Evolutionary conservation across 129 eudicot species (phyloP), one percentile per base, ranked within the genome.

Genomic region (Solidago caesia): DNA sequence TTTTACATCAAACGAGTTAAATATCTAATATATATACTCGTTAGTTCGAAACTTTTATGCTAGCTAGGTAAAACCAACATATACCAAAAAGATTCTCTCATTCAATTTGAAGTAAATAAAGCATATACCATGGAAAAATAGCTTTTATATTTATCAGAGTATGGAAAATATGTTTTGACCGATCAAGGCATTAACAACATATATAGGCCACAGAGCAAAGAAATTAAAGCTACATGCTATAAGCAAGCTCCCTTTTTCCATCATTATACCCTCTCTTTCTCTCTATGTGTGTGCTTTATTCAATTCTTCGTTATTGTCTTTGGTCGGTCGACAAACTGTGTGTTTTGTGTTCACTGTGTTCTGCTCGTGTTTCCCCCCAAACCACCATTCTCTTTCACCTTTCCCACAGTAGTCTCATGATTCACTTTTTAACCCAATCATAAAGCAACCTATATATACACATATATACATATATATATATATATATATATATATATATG

Each of bases 281-380:
- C 61, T 56, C 68, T 60, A 44, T 62, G 78, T 45, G 26, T 62
- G 44, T 63, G 58, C 81, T 85, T 84, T 82, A 74, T 68, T n/a
- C n/a, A n/a, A n/a, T n/a, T 82, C 73, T 57, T 77, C 63, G 70
- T 79, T 63, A 49, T 73, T 85, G 83, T 86, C 85, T 88, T 86
- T 83, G 89, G 92, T 82, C 85, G 86, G 96, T 82, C 88, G 92
- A 89, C 97, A 89, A 87, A 84, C 85, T 82, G 93, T 84, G 89
- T 82, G 84, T 86, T 74, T 70, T 82, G 89, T 82, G 78, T 87
- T 79, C 83, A 77, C 85, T 86, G 75, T 80, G 81, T 70, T 81
- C 71, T 78, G 72, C 70, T 77, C 86, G 84, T 81, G 81, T 83
- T 73, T 86, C 83, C 59, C 80, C 81, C 79, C 74, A 10, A 29